These are phyloP conservation scores for Aureobasidium pullulans DNA, from an alignment of 2,329 filamentous ascomycete genomes.

Conservation along the genomic window DNA sequence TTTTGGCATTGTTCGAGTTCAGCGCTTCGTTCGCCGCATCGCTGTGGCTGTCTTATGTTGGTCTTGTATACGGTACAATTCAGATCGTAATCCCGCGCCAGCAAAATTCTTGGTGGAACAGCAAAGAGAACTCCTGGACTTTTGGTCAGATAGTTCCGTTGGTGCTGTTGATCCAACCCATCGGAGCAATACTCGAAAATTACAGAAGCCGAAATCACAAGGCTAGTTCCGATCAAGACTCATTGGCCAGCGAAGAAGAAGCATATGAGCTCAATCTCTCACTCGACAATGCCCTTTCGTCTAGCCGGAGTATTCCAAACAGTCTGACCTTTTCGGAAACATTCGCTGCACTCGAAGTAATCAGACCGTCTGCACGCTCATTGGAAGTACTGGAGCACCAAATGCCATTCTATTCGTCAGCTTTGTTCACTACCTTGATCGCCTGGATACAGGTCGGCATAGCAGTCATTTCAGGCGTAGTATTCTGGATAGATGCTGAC, in stretches of 20 bases:
- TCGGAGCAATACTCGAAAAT: slow-evolving; percentile 15
- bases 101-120: slow-evolving; percentile 12
- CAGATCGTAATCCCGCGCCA: slow-evolving; percentile 21
- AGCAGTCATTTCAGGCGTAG: neutral
- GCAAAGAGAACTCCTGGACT: slow-evolving; percentile 14
- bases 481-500: neutral
- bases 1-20: slow-evolving; percentile 14
- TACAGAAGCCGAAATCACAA: neutral
- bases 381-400: neutral
- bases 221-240: neutral
- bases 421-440: neutral
- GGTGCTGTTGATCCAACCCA: slow-evolving; percentile 21
- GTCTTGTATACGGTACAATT: slow-evolving; percentile 21
- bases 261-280: neutral
- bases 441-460: neutral
- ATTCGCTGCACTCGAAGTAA: neutral
- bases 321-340: neutral
- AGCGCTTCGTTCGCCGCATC: slow-evolving; percentile 21
- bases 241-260: neutral
- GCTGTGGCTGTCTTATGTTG: slow-evolving; percentile 19
- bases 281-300: neutral
- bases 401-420: neutral
- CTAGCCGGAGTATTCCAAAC: neutral
- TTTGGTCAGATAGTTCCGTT: slow-evolving; percentile 24
- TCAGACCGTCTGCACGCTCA: neutral